Conservation (phyloP, 2,329 filamentous ascomycete species). For the Alternaria viburni region DNA sequence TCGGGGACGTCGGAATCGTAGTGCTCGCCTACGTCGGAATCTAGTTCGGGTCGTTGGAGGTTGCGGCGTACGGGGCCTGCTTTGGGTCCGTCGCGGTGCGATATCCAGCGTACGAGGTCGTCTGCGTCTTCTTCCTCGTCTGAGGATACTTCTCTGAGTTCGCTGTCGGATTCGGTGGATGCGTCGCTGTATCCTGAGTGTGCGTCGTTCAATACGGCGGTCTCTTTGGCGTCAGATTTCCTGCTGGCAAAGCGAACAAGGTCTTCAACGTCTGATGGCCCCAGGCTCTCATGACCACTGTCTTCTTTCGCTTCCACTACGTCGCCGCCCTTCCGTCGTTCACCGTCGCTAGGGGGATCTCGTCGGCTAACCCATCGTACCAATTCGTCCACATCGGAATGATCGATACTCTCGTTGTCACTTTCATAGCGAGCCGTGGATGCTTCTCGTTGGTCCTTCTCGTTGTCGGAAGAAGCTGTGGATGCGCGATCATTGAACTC, state of each 20-base stretch:
- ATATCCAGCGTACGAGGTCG: slow-evolving; percentile 34
- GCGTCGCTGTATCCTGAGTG: slow-evolving; percentile 33
- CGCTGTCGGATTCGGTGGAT: slow-evolving; percentile 39
- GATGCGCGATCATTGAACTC: slow-evolving; percentile 28
- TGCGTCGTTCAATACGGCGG: neutral
- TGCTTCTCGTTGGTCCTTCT: slow-evolving; percentile 12
- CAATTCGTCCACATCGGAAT: slow-evolving; percentile 42
- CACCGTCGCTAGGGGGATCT: slow-evolving; percentile 38
- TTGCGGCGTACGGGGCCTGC: slow-evolving; percentile 29
- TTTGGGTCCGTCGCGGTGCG: slow-evolving; percentile 25
- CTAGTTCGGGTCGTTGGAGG: slow-evolving; percentile 9
- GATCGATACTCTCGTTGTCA: slow-evolving; percentile 34
- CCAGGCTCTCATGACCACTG: slow-evolving; percentile 38
- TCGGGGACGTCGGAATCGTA: slow-evolving; percentile 35
- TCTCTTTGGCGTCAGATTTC: slow-evolving; percentile 16
- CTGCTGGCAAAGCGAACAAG: slow-evolving; percentile 35
- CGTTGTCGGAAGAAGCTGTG: slow-evolving; percentile 32
- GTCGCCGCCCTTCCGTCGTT: slow-evolving; percentile 15
- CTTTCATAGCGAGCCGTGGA: slow-evolving; percentile 13
- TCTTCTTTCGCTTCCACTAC: slow-evolving; percentile 20
- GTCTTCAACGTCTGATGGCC: slow-evolving; percentile 41
- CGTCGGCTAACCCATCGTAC: slow-evolving; percentile 43
- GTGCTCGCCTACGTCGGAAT: slow-evolving; percentile 10
- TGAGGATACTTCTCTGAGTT: slow-evolving; percentile 15
- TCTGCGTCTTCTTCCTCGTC: slow-evolving; percentile 29